Percentiles rank a stretch among this genome's conserved stretches.
Conservation (phyloP, 805 yeast genomes). For the Kuraishia piskuri region DNA sequence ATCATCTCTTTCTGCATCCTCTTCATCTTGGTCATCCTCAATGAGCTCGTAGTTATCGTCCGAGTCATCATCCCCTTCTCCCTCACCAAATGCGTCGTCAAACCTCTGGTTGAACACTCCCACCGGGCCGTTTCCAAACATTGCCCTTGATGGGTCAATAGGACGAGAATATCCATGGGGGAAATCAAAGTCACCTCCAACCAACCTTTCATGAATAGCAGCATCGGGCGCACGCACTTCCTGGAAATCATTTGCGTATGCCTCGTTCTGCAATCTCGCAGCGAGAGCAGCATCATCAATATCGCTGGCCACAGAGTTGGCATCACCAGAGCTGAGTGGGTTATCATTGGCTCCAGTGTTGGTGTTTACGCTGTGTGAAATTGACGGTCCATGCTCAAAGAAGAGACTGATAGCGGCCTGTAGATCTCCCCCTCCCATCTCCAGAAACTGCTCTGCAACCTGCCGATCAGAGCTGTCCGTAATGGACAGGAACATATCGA, state of each 20-base stretch:
- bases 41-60: constrained; percentile 27
- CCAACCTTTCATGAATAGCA: constrained; percentile 70
- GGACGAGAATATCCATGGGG: constrained; percentile 12
- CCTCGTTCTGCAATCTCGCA: constrained; percentile 52
- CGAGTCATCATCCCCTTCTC: constrained; percentile 18
- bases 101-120: constrained; percentile 55
- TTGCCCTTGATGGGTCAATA: constrained; percentile 24
- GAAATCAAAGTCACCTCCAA: constrained; percentile 32
- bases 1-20: constrained; percentile 31
- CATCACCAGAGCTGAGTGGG: not conserved
- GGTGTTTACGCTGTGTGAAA: not conserved
- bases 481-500: constrained; percentile 74
- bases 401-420: constrained; percentile 80
- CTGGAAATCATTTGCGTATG: constrained; percentile 36
- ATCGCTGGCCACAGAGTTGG: constrained; percentile 1
- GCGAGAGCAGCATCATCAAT: constrained; percentile 44
- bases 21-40: constrained; percentile 27
- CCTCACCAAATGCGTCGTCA: constrained; percentile 7
- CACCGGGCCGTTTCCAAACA: constrained; percentile 38
- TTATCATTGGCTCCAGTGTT: not conserved
- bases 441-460: constrained; percentile 68
- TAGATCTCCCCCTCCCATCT: constrained; percentile 66
- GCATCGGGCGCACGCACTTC: constrained; percentile 72
- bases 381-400: constrained; percentile 54
- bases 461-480: constrained; percentile 65